Evolutionary conservation across 148 eudicot species (phyloP).

Genomic region (Nepenthes mirabilis): DNA sequence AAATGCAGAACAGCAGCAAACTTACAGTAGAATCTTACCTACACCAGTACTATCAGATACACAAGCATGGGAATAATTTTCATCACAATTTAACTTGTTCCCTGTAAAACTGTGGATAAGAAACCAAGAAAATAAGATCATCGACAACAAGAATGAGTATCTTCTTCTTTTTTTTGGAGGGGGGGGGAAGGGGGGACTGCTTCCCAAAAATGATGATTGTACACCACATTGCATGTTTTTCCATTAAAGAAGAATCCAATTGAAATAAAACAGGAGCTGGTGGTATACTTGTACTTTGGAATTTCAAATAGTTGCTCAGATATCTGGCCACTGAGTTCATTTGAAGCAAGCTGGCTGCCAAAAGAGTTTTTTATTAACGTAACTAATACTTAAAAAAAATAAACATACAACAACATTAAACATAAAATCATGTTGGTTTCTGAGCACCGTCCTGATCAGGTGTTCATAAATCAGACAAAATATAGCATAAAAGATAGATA

Average conservation of each 20-base stretch:
- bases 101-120: conserved; percentile 62
- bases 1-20: background rate
- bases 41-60: conserved; percentile 35
- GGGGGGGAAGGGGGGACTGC: too few species aligned
- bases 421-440: too few species aligned
- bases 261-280: too few species aligned
- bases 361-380: too few species aligned
- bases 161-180: too few species aligned
- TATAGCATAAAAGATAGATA: too few species aligned
- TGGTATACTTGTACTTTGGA: conserved; percentile 51
- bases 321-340: conserved; percentile 60
- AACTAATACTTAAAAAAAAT: background rate
- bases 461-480: too few species aligned
- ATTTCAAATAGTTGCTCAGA: conserved; percentile 51
- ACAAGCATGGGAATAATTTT: conserved; percentile 33
- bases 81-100: conserved; percentile 66
- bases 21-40: conserved; percentile 5
- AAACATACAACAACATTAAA: background rate
- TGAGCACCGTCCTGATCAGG: too few species aligned
- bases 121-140: conserved; percentile 4
- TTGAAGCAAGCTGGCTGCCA: conserved; percentile 74
- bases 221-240: background rate
- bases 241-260: too few species aligned
- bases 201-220: background rate
- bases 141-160: background rate